These are phyloP conservation scores for Mortierella claussenii DNA, from an alignment of 192 early-diverging fungal species.

Conservation along the genomic window DNA sequence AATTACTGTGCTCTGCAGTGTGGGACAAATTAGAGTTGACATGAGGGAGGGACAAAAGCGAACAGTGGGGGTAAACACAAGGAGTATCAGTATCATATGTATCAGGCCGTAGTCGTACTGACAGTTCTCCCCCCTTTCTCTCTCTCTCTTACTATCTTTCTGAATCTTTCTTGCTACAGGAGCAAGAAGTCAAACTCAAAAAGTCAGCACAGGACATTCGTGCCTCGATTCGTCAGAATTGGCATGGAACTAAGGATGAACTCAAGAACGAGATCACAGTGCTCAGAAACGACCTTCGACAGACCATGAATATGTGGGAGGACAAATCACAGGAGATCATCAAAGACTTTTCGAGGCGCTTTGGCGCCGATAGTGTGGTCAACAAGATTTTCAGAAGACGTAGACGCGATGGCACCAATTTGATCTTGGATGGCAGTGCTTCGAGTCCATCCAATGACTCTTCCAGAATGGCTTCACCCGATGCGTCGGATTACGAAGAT, in stretches of 20 bases:
- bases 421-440: conserved; percentile 32
- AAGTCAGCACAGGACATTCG: conserved; percentile 78
- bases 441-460: conserved; percentile 33
- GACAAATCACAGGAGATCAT: conserved; percentile 81
- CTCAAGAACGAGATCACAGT: conserved; percentile 70
- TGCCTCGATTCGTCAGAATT: conserved; percentile 74
- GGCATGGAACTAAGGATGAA: conserved; percentile 72
- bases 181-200: conserved; percentile 79
- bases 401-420: conserved; percentile 17
- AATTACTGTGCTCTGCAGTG: too few relatives aligned
- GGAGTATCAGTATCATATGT: too few relatives aligned
- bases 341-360: conserved; percentile 66
- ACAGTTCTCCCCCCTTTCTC: too few relatives aligned
- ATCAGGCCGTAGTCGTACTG: too few relatives aligned
- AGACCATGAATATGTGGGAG: conserved; percentile 76
- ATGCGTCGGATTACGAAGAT: conserved; percentile 33
- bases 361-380: conserved; percentile 71
- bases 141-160: too few relatives aligned
- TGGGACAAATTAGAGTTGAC: too few relatives aligned
- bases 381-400: conserved; percentile 57
- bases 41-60: too few relatives aligned
- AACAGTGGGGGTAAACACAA: too few relatives aligned
- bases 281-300: conserved; percentile 70
- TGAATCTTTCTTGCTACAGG: too few relatives aligned
- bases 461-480: conserved; percentile 35